A percentile compares a stretch with the other conserved stretches of the same genome.
Conservation (phyloP, 169 alveolate genomes). For the Prorocentrum cordatum region DNA sequence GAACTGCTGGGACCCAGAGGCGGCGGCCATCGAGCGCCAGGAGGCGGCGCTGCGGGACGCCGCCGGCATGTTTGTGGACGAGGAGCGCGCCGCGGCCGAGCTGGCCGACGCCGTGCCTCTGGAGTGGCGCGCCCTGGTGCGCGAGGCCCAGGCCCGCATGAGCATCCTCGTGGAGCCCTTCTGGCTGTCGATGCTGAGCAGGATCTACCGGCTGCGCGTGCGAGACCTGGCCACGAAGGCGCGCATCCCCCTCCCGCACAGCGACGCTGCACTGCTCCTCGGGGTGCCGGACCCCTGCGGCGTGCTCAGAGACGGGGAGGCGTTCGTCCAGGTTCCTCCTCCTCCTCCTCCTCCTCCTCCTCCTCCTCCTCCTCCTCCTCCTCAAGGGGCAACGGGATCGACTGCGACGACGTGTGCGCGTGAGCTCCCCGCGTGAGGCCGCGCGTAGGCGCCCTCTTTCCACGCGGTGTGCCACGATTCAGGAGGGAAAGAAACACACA, state of each 20-base stretch:
- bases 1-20: not conserved
- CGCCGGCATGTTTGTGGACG: not conserved
- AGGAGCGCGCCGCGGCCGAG: not conserved
- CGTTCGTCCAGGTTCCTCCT: not conserved
- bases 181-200: not conserved
- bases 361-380: too few species aligned
- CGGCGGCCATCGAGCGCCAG: not conserved
- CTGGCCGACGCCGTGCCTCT: not conserved
- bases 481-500: too few species aligned
- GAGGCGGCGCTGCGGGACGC: not conserved
- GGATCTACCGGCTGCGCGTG: not conserved
- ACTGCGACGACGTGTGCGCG: too few species aligned
- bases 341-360: too few species aligned
- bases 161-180: not conserved
- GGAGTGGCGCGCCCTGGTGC: not conserved
- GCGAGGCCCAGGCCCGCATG: not conserved
- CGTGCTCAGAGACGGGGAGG: not conserved
- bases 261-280: not conserved
- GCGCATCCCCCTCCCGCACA: not conserved
- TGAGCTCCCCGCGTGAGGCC: too few species aligned
- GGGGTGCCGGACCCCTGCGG: not conserved
- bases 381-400: too few species aligned
- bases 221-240: not conserved
- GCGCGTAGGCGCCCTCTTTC: too few species aligned
- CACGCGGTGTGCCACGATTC: too few species aligned